phyloP scores from a whole-genome alignment of 192 early-diverging fungal genomes.

The Bifiguratus adelaidae region DNA sequence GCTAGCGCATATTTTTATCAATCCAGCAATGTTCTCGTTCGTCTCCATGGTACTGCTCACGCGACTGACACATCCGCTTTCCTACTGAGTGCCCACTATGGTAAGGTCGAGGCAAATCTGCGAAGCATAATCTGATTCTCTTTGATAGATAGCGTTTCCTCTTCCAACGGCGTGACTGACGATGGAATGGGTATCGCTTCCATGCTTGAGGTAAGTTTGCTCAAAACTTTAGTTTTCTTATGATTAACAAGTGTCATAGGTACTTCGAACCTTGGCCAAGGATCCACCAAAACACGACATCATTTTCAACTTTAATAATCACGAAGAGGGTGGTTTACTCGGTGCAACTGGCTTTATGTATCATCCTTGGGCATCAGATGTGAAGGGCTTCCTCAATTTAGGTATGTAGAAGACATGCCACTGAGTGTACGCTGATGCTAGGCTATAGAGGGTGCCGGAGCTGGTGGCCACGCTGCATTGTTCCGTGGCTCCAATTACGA shows the following conservation, averaged over 20 bases:
- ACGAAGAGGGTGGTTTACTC: constrained; percentile 54
- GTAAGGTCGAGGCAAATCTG: constrained; percentile 12
- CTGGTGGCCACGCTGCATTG: constrained; percentile 54
- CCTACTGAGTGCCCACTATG: constrained; percentile 59
- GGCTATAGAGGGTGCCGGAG: constrained; percentile 51
- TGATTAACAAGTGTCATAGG: constrained; percentile 6
- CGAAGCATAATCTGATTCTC: neutral
- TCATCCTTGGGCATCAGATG: constrained; percentile 50
- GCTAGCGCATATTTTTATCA: no score
- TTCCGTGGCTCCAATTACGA: constrained; percentile 37
- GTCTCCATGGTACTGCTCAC: constrained; percentile 37
- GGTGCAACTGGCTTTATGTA: constrained; percentile 51
- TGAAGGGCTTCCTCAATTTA: constrained; percentile 57
- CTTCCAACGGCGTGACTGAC: constrained; percentile 61
- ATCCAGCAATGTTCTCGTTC: constrained; percentile 50
- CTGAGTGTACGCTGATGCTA: neutral
- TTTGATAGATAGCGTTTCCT: constrained; percentile 45
- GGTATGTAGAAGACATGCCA: constrained; percentile 10
- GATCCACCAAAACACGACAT: constrained; percentile 50
- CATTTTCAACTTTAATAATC: constrained; percentile 64
- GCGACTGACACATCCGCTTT: constrained; percentile 33
- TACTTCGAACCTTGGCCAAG: constrained; percentile 44
- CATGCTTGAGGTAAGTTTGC: constrained; percentile 35
- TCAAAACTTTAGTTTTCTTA: neutral
- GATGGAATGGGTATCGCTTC: constrained; percentile 55